Evolutionary conservation across 1,284 basidiomycete genomes (phyloP), one percentile per base, ranked within the genome.

Genomic region (Farysia itapuensis): DNA sequence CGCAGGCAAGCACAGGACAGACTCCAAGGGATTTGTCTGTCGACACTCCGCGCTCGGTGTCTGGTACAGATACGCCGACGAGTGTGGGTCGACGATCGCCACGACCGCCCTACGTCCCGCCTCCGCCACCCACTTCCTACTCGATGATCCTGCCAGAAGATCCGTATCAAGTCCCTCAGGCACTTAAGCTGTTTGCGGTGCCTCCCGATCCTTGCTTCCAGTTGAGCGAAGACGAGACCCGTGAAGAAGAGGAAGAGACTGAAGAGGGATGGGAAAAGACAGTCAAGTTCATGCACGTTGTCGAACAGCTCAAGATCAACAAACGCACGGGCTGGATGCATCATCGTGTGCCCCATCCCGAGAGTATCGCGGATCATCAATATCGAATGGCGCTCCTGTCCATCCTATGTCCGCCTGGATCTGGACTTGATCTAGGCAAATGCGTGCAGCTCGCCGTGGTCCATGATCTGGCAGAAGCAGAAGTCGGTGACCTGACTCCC

Each of bases 391-490:
- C 90, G 2, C 78, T 96, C 18, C 82, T 97, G 34, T 87, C 90
- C 1, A 86, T 96, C 84, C 87, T 91, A 59, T 83, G 81, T 13
- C 79, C 80, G 5, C 75, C 82, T 1, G 84, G 65, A 14, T 28
- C 84, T 2, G 88, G 88, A 59, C 40, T 80, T 4, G 74, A 75
- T 44, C 40, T 70, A 26, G 61, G 81, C 78, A 94, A 88, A 81
- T 91, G 89, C 52, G 86, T 90, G 8, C 86, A 89, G 85, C 84
- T 96, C 82, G 86, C 86, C 13, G 72, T 96, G 15, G 89, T 96
- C 6, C 94, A 97, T 71, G 94, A 98, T 78, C 83, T 98, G 11
- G 94, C 94, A 11, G 94, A 97, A 78, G 94, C 94, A 0, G 89
- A 94, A 43, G 93, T 96, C 3, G 94, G 94, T 2, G 94, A 97